Evolutionary conservation across 2,329 filamentous ascomycete species (phyloP), one percentile per base, ranked within the genome.

Genomic region (Penicillium sp.): DNA sequence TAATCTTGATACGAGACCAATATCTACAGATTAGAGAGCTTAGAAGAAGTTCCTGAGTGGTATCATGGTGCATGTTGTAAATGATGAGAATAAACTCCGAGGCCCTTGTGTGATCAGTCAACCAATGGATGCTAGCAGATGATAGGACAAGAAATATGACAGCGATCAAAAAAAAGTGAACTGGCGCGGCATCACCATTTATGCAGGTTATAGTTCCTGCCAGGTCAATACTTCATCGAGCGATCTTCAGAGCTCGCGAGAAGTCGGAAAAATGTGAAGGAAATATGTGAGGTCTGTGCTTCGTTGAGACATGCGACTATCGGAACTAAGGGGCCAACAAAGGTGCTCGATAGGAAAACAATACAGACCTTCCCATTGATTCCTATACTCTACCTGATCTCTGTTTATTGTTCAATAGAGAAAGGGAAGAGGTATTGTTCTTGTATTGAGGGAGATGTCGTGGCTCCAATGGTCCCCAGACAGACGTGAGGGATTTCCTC

Each of bases 261-360:
- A 42, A 35, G 6, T 42, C 31, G 45, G 39, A 27, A 33, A 44
- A 46, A 42, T 27, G 43, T 23, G 18, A 41, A 44, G 27, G 37
- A 27, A 35, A 51, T 46, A 48, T 52, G 40, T 33, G 46, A 23
- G 52, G 52, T 51, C 52, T 41, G 52, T 54, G 52, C 52, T 47
- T 46, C 23, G 38, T 38, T 46, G 32, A 48, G 51, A 54, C 44
- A 44, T 33, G 47, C 47, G 44, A 42, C 12, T 29, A 53, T 50
- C 44, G 47, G 51, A 46, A 43, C 41, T 46, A 43, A 54, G 43
- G 45, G 49, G 42, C 31, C 25, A 33, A 40, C 35, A 40, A 48
- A 43, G 42, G 46, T 29, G 31, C 37, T 7, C 32, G n/a, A 15
- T 9, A 31, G 6, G n/a, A 24, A 42, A 37, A 42, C 3, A 12